Conservation (phyloP, 768 basidiomycete species). For the Gloeostereum incarnatum region DNA sequence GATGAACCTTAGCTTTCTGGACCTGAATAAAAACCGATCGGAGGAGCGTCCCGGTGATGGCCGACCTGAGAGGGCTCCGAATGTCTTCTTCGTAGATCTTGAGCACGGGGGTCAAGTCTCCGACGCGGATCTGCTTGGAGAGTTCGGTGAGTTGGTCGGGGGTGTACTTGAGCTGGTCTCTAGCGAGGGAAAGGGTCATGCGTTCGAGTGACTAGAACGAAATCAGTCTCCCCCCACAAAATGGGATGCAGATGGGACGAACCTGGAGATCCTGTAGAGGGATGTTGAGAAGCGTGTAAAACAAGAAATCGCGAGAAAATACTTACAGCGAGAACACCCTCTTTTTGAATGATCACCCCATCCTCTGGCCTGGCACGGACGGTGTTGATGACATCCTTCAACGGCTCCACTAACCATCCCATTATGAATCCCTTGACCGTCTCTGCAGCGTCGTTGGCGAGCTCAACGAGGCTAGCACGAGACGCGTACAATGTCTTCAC, state of each 20-base stretch:
- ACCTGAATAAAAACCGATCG: conserved; percentile 86
- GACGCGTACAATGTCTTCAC: conserved; percentile 46
- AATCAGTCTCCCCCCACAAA: no score
- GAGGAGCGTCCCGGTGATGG: conserved; percentile 69
- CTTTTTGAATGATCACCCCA: conserved; percentile 65
- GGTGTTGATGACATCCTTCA: conserved; percentile 76
- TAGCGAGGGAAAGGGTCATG: conserved; percentile 82
- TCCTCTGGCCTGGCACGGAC: conserved; percentile 74
- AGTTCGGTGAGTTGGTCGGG: conserved; percentile 57
- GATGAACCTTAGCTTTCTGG: conserved; percentile 88
- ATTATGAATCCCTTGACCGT: conserved; percentile 66
- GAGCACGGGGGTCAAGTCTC: conserved; percentile 83
- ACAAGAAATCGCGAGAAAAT: no score
- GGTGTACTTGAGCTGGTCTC: conserved; percentile 66
- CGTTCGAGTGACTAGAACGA: conserved; percentile 77
- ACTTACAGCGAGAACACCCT: conserved; percentile 80
- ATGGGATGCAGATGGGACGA: no score
- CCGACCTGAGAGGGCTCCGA: conserved; percentile 76
- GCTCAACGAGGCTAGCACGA: conserved; percentile 43
- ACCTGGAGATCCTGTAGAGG: no score
- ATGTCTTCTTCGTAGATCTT: conserved; percentile 90
- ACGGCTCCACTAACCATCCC: conserved; percentile 81
- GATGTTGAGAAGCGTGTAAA: no score
- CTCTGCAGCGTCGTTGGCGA: conserved; percentile 50
- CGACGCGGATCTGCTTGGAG: conserved; percentile 55